Evolutionary conservation across 2,329 filamentous ascomycete species (phyloP), one percentile per base, ranked within the genome.

Genomic region (Pseudocercospora crystallina): DNA sequence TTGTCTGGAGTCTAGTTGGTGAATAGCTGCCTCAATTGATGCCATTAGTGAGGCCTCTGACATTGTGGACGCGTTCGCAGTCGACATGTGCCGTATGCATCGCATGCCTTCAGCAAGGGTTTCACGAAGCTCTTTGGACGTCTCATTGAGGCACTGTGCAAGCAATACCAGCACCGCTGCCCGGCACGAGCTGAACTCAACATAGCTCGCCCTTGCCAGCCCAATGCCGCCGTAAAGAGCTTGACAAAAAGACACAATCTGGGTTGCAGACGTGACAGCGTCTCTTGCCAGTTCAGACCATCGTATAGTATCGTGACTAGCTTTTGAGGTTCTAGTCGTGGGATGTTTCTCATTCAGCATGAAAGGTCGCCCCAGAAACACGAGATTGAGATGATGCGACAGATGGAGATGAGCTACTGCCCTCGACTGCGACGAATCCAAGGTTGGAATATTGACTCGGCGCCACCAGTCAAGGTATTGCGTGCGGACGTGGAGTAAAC

Each of bases 111-210:
- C 51, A 2, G 51, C 58, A 10, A 70, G 53, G 7, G 55, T 30
- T 9, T 56, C 54, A 1, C 57, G 56, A 13, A 59, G 59, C 7
- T 60, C 44, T 26, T 62, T 61, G 0, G 65, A 64, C 17, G 31
- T 56, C 46, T 41, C 47, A 55, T 49, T 65, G 4, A 70, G 61
- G 1, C 65, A 63, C 35, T 67, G 59, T 11, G 68, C 68, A n/a
- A 71, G 65, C 8, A 71, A 47, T 0, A 68, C 69, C 2, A 71
- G 52, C 7, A 70, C 49, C 2, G 69, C 61, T 3, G 67, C 68
- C 10, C 69, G 61, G 43, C 69, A 71, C 2, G 66, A 65, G 45
- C 65, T 70, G 51, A 66, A 71, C 33, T 71, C 69, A 15, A 65
- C 63, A 36, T 70, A 71, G 1, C 65, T 69, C 1, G 67, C 61